phyloP scores from a whole-genome alignment of 257 asterid genomes.

The Forsythia suspensa region DNA sequence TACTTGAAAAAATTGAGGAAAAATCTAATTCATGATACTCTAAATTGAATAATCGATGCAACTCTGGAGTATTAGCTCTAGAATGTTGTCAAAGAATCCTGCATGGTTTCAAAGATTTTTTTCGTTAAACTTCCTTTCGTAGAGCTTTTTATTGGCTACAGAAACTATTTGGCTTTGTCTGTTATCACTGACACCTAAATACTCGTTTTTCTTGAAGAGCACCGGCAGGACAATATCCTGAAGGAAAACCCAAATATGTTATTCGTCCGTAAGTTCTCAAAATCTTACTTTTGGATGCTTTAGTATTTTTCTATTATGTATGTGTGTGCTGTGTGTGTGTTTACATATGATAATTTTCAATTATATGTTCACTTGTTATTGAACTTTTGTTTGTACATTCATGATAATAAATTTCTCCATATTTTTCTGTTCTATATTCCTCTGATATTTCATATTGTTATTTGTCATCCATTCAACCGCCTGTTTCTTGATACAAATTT shows the following conservation, averaged over 20 bases:
- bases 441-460: slow-evolving; percentile 16
- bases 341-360: too few species aligned
- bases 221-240: slow-evolving; percentile 75
- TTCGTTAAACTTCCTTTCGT: neutral
- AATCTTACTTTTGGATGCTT: slow-evolving; percentile 2
- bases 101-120: neutral
- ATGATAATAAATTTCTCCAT: neutral
- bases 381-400: slow-evolving; percentile 9
- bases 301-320: neutral
- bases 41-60: too few species aligned
- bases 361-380: too few species aligned
- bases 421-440: slow-evolving; percentile 4
- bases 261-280: slow-evolving; percentile 83
- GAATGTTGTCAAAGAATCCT: neutral
- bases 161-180: neutral
- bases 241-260: slow-evolving; percentile 83
- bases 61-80: neutral
- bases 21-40: neutral
- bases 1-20: neutral
- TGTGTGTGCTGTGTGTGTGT: too few species aligned
- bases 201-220: slow-evolving; percentile 56
- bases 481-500: too few species aligned
- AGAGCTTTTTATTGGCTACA: neutral
- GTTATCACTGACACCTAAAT: slow-evolving; percentile 16
- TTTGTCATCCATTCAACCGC: neutral